Evolutionary conservation across 2,329 filamentous ascomycete genomes (phyloP), one percentile per base, ranked within the genome.

Genomic region (Colletotrichum theobromicola): DNA sequence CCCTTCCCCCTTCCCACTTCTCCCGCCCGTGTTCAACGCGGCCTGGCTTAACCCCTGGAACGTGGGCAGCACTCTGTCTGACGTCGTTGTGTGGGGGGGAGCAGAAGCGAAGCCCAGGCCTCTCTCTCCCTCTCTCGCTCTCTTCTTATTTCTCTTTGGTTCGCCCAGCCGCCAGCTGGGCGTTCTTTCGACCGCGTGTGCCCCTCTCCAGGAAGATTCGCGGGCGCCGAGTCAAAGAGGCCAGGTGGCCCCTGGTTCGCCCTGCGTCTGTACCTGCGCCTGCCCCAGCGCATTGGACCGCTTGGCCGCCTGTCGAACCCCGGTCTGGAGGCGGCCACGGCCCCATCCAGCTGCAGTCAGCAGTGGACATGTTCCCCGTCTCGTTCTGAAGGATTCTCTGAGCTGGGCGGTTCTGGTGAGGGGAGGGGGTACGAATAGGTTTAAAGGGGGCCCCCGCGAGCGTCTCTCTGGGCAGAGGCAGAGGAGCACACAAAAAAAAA

Each of bases 221-320:
- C 24, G 35, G 34, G 55, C 53, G 35, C 53, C 35, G 55, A 61
- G 66, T 24, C 18, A 68, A 46, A 7, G 16, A 12, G 13, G 26
- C 46, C 21, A 46, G 63, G 18, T 24, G 32, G 34, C 61, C 70
- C 28, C 57, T 46, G 37, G n/a, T 42, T 35, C 57, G 61, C 30
- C 18, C 61, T 68, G 68, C 64, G 26, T 69, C 46, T 67, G 72
- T 74, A 74, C 72, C 72, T 74, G 72, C 72, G 46, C 72, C 68
- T 67, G 68, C 37, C 37, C 42, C 68, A 46, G 34, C n/a, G 37
- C 28, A 42, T 67, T 58, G 35, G 24, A 24, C 18, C 32, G 32
- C 34, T 37, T 24, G 37, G 37, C 37, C 37, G 37, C 37, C 37
- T 46, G 37, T 35, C 24, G 21, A 2, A 62, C 18, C 55, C 55